Evolutionary conservation across 2,329 filamentous ascomycete species (phyloP).

Genomic region (Cercospora zeae-maydis): DNA sequence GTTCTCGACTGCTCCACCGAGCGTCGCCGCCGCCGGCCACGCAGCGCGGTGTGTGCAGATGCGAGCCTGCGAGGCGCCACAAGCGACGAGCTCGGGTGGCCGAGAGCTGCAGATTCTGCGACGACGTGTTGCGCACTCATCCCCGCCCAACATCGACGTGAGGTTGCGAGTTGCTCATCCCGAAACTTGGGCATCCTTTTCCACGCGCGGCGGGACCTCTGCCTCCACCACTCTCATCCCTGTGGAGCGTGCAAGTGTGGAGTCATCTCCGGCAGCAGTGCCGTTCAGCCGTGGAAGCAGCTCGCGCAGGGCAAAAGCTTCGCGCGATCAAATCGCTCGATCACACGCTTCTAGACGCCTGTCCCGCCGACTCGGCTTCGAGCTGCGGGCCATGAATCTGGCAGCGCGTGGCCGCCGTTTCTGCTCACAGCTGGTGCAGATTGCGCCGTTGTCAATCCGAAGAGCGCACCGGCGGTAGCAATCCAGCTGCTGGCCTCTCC

Average conservation of each 20-base stretch:
- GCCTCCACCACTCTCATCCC: neutral
- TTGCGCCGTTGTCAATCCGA: neutral
- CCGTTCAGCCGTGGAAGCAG: neutral
- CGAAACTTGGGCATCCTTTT: neutral
- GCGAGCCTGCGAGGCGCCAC: neutral
- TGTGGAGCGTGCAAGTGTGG: neutral
- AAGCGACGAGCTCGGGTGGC: neutral
- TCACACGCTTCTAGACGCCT: neutral
- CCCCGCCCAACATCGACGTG: neutral
- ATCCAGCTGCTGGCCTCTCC: neutral
- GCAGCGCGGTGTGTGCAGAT: neutral
- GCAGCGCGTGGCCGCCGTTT: neutral
- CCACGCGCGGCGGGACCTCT: neutral
- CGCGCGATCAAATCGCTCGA: neutral
- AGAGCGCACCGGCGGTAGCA: neutral
- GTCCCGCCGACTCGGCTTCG: neutral
- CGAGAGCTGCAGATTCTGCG: conserved; percentile 2
- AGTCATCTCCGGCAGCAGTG: neutral
- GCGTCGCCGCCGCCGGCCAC: neutral
- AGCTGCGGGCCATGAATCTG: neutral
- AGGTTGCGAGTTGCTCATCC: neutral
- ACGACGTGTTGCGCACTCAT: neutral
- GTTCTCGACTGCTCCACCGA: conserved; percentile 6
- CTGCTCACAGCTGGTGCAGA: neutral
- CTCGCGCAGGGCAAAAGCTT: conserved; percentile 1